Base-by-base conservation (phyloP, 345 rosid genomes). In the Eucalyptus albens region DNA sequence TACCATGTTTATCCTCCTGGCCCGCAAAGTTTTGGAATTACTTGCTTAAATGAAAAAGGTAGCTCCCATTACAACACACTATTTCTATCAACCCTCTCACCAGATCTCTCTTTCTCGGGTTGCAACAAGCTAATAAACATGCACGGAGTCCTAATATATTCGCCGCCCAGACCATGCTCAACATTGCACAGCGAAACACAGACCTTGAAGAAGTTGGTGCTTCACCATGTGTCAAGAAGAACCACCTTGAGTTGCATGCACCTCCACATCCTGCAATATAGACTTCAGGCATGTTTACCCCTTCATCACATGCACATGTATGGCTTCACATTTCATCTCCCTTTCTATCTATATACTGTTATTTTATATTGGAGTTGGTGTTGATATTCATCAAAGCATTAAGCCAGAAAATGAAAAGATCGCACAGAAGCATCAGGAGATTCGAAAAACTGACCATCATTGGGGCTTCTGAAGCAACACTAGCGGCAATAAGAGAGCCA, bases 401-500 rank as follows among this genome's bases (percentile, higher is more conserved):
- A 33, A 42, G 21, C 81, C 21, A 88, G 31, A 29, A 69, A 88
- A 69, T 51, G 88, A 92, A 85, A 37, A 21, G 77, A 87, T 88
- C 88, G 50, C 44, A 21, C 26, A 72, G 69, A 51, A 83, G 10
- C 67, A 62, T 87, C 89, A 60, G 2, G 33, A 27, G 88, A 77
- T 50, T 15, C 50, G 47, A 72, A 89, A 87, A 81, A 77, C 92
- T 60, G 59, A 94, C 96, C 94, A 89, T 90, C 86, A 33, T 91
- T 82, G 88, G 77, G 80, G 89, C 69, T 90, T 91, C 60, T 14
- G 93, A 90, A 59, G 90, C 53, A 87, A 88, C 90, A 55, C 88
- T 16, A n/a, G 91, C 60, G 37, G 87, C 88, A 83, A 88, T 89
- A 90, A 21, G 50, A 50, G 90, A 88, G n/a, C 51, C n/a, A 56